Conservation (phyloP, 179 eudicot genomes). For the Drosera spatulata region DNA sequence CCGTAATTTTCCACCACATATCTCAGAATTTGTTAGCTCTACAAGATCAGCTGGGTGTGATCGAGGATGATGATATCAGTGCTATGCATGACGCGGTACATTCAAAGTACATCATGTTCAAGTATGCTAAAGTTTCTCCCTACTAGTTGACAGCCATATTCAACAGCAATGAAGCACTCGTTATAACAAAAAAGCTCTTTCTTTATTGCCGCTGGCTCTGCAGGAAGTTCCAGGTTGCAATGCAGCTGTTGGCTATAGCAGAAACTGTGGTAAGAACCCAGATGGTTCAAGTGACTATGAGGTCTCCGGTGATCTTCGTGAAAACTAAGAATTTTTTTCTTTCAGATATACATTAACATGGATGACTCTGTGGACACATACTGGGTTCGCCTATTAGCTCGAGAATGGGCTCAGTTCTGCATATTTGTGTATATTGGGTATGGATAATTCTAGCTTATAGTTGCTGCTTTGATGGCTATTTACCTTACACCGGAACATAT, state of each 20-base stretch:
- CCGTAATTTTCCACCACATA: conserved; percentile 69
- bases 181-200: not conserved
- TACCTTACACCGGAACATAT: no score
- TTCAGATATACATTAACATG: conserved; percentile 66
- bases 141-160: not conserved
- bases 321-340: conserved; percentile 3
- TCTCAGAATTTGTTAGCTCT: conserved; percentile 62
- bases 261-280: conserved; percentile 59
- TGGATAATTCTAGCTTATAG: not conserved
- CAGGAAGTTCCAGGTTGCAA: conserved; percentile 86
- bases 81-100: conserved; percentile 71
- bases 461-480: no score
- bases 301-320: not conserved
- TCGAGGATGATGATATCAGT: conserved; percentile 63
- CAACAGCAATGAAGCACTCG: not conserved
- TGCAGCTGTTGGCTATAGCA: conserved; percentile 74
- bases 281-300: not conserved
- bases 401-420: conserved; percentile 88
- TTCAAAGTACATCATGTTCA: conserved; percentile 79
- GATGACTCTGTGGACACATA: conserved; percentile 57
- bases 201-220: conserved; percentile 6
- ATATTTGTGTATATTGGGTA: conserved; percentile 88
- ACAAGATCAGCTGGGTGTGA: conserved; percentile 61
- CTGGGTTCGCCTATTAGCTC: conserved; percentile 72
- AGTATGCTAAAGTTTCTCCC: conserved; percentile 33